A percentile compares a stretch with the other conserved stretches of the same genome.
phyloP scores from a whole-genome alignment of 2,329 filamentous ascomycete genomes.

The Cordyceps sp. region DNA sequence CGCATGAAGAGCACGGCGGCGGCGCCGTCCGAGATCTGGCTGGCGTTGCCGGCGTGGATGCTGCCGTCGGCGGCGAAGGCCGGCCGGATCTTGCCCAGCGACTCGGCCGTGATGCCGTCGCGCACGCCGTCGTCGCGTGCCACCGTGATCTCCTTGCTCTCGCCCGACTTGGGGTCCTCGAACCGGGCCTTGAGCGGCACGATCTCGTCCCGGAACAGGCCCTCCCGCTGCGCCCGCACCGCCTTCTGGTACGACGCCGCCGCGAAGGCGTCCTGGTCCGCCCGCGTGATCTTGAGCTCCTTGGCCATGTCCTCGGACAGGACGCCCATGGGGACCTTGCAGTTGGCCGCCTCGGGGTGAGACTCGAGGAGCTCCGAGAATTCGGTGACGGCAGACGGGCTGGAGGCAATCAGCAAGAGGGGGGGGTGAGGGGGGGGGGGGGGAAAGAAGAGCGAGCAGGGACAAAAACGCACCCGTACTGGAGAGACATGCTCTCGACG shows the following conservation, averaged over 20 bases:
- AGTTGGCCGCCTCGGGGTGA: constrained; percentile 73
- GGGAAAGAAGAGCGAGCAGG: neutral
- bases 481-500: constrained; percentile 87
- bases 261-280: constrained; percentile 79
- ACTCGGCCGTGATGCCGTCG: constrained; percentile 70
- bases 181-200: constrained; percentile 71
- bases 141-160: constrained; percentile 71
- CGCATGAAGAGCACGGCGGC: constrained; percentile 93
- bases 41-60: constrained; percentile 94
- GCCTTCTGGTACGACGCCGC: constrained; percentile 90
- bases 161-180: constrained; percentile 79
- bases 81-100: constrained; percentile 75
- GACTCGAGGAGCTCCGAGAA: constrained; percentile 80
- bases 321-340: constrained; percentile 94
- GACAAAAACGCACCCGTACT: constrained; percentile 47
- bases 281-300: constrained; percentile 56
- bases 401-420: constrained; percentile 12
- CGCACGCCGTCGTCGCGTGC: constrained; percentile 77
- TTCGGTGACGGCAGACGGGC: constrained; percentile 72
- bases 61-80: constrained; percentile 83
- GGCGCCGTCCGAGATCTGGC: constrained; percentile 88
- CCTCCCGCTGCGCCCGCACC: constrained; percentile 62
- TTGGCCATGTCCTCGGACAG: constrained; percentile 92
- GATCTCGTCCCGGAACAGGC: constrained; percentile 91
- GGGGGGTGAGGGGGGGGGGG: neutral